Evolutionary conservation across 106 monocot species (phyloP).

Genomic region (Allium cepa): DNA sequence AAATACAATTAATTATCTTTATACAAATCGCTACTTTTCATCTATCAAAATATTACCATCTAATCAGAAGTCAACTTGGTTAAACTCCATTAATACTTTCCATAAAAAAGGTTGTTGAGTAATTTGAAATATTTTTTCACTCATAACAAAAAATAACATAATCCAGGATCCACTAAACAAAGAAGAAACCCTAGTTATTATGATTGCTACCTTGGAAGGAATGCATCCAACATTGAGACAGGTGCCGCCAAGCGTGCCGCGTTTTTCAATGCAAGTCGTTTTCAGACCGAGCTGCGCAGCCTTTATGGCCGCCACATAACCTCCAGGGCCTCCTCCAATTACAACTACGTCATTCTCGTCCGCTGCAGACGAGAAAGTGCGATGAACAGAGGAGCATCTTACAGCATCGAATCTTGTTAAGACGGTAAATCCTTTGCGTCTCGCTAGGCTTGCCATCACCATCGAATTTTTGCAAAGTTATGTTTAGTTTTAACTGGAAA

Average conservation of each 20-base stretch:
- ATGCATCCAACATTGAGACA: constrained; percentile 81
- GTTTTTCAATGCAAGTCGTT: constrained; percentile 78
- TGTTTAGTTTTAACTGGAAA: too few species aligned
- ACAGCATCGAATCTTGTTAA: constrained; percentile 2
- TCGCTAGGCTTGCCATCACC: constrained; percentile 48
- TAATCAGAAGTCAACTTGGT: too few species aligned
- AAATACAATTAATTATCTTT: too few species aligned
- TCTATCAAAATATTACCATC: too few species aligned
- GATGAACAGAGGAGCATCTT: neutral
- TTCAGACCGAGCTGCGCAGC: constrained; percentile 77
- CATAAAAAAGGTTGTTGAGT: too few species aligned
- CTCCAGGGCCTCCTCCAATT: constrained; percentile 68
- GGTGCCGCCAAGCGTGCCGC: constrained; percentile 62
- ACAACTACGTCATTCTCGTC: constrained; percentile 78
- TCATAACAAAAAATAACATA: too few species aligned
- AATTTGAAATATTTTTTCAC: too few species aligned
- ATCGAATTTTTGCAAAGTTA: constrained; percentile 7
- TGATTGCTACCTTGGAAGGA: constrained; percentile 44
- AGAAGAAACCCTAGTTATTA: too few species aligned
- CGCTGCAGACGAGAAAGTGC: constrained; percentile 14
- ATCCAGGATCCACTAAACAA: too few species aligned
- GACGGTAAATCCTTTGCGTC: constrained; percentile 19
- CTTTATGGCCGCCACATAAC: constrained; percentile 78
- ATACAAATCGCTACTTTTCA: too few species aligned
- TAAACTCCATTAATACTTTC: too few species aligned